Evolutionary conservation across 2,329 filamentous ascomycete species (phyloP), one percentile per base, ranked within the genome.

Genomic region (Calonectria leucothoes): DNA sequence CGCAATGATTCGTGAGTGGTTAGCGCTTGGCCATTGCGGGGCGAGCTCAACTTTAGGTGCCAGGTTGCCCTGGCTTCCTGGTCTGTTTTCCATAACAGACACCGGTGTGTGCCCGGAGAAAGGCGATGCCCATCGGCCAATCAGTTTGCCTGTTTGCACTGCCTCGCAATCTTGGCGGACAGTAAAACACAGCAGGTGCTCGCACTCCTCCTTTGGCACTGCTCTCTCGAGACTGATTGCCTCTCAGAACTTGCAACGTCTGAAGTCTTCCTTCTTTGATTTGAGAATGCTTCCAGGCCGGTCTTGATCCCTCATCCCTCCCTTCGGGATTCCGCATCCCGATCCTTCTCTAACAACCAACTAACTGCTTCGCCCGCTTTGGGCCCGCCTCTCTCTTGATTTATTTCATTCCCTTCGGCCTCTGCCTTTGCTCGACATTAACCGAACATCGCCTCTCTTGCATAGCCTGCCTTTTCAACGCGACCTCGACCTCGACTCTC

Each of bases 401-500:
- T 76, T 61, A 76, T 63, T 71, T 73, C 71, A 49, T 76, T 73
- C 37, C 51, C 70, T 73, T 70, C 69, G 74, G 68, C 68, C 51
- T 69, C 73, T 77, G 68, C 68, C 51, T 69, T 71, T 77, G 66
- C 61, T 61, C 68, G 72, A 71, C 72, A 70, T 71, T 70, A 57
- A 72, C 57, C 33, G 61, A 27, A 57, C 67, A 72, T 77, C 37
- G 69, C 74, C 70, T 59, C 73, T 31, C 29, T 74, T 77, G 78
- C 78, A 77, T 77, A 79, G 78, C 78, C 78, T 78, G 73, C 35
- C 68, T n/a, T n/a, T n/a, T n/a, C n/a, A n/a, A n/a, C n/a, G n/a
- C n/a, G n/a, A 55, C 52, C 35, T 71, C 72, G 66, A 63, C 63
- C 57, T 65, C 68, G 45, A 35, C 35, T 31, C 35, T 57, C 52